Base-by-base conservation (phyloP, 345 rosid species). In the Cardamine resedifolia region DNA sequence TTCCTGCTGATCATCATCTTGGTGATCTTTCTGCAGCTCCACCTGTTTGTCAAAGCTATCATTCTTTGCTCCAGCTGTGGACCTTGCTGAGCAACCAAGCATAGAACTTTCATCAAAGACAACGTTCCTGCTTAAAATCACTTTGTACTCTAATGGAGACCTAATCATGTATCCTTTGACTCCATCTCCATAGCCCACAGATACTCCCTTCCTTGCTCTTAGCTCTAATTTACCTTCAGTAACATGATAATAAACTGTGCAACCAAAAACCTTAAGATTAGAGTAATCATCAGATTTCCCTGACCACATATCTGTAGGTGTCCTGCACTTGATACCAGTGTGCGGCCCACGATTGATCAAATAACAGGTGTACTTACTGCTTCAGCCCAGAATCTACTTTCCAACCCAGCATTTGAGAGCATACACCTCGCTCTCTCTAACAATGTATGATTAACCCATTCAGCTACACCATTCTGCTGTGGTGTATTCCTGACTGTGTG, bases 21-120 rank as follows among this genome's bases (percentile, higher is more conserved):
- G n/a, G n/a, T n/a, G n/a, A n/a, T n/a, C n/a, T n/a, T n/a, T n/a
- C n/a, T n/a, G n/a, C n/a, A n/a, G n/a, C n/a, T n/a, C n/a, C n/a
- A n/a, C n/a, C n/a, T n/a, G n/a, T n/a, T n/a, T n/a, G n/a, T n/a
- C n/a, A n/a, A n/a, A n/a, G n/a, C n/a, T n/a, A n/a, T n/a, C n/a
- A n/a, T n/a, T n/a, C n/a, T n/a, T n/a, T n/a, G n/a, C n/a, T n/a
- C n/a, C n/a, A n/a, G n/a, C n/a, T 68, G 5, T 19, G 1, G n/a
- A 15, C 4, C 11, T 8, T 33, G n/a, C 0, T 4, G n/a, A 7
- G 8, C 26, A 33, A 2, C 15, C 4, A 3, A 33, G 10, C 45
- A 58, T 58, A 19, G 15, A 58, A 5, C n/a, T 58, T 58, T 58
- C 64, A 58, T 58, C 64, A 58, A 58, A 58, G 4, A 58, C 27